A percentile compares a stretch with the other conserved stretches of the same genome.
Conservation (phyloP, 805 yeast genomes). For the Groenewaldozyma salmanticensis region DNA sequence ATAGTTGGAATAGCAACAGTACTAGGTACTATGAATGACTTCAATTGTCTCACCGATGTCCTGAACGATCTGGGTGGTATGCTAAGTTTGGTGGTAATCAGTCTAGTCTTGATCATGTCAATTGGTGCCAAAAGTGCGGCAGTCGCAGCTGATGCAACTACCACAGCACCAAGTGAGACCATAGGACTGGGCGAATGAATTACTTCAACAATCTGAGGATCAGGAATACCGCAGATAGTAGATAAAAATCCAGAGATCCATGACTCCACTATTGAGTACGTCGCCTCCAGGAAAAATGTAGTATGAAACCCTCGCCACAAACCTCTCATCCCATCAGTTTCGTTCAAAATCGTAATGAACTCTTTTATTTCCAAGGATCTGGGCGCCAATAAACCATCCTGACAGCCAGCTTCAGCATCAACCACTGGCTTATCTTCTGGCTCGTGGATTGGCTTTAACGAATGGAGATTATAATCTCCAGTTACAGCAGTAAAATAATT, state of each 20-base stretch:
- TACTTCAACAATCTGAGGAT: constrained; percentile 76
- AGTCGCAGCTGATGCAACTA: constrained; percentile 63
- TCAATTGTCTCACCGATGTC: constrained; percentile 46
- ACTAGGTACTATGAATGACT: constrained; percentile 44
- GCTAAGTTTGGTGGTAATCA: constrained; percentile 60
- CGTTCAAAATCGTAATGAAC: constrained; percentile 41
- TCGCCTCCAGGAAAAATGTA: constrained; percentile 65
- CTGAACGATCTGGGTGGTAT: constrained; percentile 55
- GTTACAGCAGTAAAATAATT: constrained; percentile 32
- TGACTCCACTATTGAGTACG: constrained; percentile 70
- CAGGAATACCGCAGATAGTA: constrained; percentile 74
- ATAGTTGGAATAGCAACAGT: constrained; percentile 58
- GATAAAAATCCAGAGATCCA: constrained; percentile 88
- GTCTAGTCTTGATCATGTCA: constrained; percentile 67
- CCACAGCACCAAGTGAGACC: constrained; percentile 54
- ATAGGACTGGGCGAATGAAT: constrained; percentile 72
- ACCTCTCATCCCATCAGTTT: constrained; percentile 55
- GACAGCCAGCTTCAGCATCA: no score
- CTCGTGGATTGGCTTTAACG: constrained; percentile 4
- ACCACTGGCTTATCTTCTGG: not conserved
- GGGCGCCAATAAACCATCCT: constrained; percentile 10
- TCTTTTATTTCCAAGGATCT: constrained; percentile 26
- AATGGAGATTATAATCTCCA: constrained; percentile 10
- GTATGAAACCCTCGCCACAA: constrained; percentile 64
- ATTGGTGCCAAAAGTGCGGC: constrained; percentile 69